Evolutionary conservation across 2,329 filamentous ascomycete species (phyloP), one percentile per base, ranked within the genome.

Genomic region (Fusarium denticulatum): DNA sequence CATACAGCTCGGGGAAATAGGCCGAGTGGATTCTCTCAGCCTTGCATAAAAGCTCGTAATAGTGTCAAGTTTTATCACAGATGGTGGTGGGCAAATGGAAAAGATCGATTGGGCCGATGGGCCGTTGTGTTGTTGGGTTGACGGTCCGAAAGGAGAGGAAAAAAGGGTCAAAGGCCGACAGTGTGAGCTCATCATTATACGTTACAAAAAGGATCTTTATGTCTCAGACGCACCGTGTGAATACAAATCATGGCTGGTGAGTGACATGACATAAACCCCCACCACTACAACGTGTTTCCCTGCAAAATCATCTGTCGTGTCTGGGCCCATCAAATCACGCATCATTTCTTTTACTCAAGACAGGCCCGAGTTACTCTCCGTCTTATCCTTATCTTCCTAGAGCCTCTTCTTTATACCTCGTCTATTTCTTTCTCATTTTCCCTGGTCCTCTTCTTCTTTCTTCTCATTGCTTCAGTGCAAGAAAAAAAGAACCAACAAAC

Each of bases 241-340:
- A 63, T 52, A 24, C 12, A 15, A 37, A 46, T 61, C 58, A 71
- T 61, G 45, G 60, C 71, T 69, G 61, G 58, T 69, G 56, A 46
- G 67, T 69, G 52, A 50, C 64, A 76, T 78, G 76, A 78, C 76
- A 78, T 73, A 74, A 68, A 64, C 67, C 74, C 73, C 76, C 76
- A 76, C 76, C 52, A 67, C 45, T 62, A 69, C 73, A 75, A 76
- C 76, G 75, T 78, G 73, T 77, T 76, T 67, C 74, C 61, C 60
- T 73, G 67, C 67, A 61, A 76, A 76, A 73, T 76, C 65, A 56
- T 69, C 58, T 52, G 71, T 78, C 71, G 46, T 57, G 42, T 67
- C 56, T 60, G 32, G 60, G 50, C 61, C 70, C 76, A 73, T 75
- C 76, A 81, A 80, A 80, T 80, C 77, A 81, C 76, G 76, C 78